These are phyloP conservation scores for Xylariomycetidae sp. DNA, from an alignment of 2,329 filamentous ascomycete species.

Conservation along the genomic window DNA sequence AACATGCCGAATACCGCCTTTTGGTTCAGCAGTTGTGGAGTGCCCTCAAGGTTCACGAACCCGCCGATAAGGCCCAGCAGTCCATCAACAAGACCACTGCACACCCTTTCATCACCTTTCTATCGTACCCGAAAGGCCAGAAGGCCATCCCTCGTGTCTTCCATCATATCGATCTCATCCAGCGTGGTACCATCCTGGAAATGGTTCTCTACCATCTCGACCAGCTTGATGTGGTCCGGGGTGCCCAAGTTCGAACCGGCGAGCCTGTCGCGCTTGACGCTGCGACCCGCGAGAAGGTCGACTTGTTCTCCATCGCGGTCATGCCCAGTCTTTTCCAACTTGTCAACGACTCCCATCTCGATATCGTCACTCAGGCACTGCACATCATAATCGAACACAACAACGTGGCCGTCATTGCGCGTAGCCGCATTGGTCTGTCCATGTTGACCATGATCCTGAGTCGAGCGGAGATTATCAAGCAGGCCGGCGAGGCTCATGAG, in stretches of 20 bases:
- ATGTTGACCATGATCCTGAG: slow-evolving; percentile 93
- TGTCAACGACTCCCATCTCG: slow-evolving; percentile 82
- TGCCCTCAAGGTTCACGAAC: slow-evolving; percentile 86
- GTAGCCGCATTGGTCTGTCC: slow-evolving; percentile 80
- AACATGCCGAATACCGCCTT: slow-evolving; percentile 76
- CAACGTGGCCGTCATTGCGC: slow-evolving; percentile 77
- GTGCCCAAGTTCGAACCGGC: slow-evolving; percentile 67
- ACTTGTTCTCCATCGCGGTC: slow-evolving; percentile 80
- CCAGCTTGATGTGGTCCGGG: slow-evolving; percentile 80
- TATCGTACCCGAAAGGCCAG: slow-evolving; percentile 93
- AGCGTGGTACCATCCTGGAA: slow-evolving; percentile 90
- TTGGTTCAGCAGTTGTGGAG: slow-evolving; percentile 79
- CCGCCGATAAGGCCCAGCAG: slow-evolving; percentile 86
- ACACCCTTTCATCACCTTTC: slow-evolving; percentile 93
- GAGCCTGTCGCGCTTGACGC: slow-evolving; percentile 65
- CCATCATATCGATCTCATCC: slow-evolving; percentile 84
- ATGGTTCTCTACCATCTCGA: slow-evolving; percentile 95
- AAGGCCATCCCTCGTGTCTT: slow-evolving; percentile 93
- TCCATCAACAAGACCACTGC: slow-evolving; percentile 71
- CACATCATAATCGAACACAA: slow-evolving; percentile 76
- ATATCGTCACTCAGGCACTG: slow-evolving; percentile 85
- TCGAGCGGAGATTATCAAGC: slow-evolving; percentile 87
- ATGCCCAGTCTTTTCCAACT: slow-evolving; percentile 87
- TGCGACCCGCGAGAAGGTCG: slow-evolving; percentile 81
- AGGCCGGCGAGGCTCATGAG: slow-evolving; percentile 63